phyloP scores from a whole-genome alignment of 257 asterid species.

The Linaria vulgaris region DNA sequence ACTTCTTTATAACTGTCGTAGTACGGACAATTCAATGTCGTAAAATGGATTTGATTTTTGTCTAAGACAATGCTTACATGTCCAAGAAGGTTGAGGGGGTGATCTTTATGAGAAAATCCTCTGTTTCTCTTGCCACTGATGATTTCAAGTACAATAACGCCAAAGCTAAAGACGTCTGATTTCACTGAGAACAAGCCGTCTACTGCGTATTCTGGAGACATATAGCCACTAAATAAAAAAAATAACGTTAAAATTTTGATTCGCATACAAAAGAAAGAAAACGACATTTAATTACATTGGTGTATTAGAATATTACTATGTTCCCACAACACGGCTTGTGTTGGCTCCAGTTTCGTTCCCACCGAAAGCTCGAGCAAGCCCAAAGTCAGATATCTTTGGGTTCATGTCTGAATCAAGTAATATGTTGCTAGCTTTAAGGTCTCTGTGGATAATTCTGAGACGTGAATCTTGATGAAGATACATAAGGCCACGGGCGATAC shows the following conservation, averaged over 20 bases:
- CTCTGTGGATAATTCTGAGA: constrained; percentile 46
- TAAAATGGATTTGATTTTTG: not conserved
- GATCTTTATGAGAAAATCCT: constrained; percentile 26
- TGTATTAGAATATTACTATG: constrained; percentile 50
- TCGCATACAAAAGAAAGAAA: too few species aligned
- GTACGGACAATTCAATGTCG: not conserved
- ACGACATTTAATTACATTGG: too few species aligned
- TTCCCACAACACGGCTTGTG: constrained; percentile 51
- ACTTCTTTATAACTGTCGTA: not conserved
- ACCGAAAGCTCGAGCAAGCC: constrained; percentile 44
- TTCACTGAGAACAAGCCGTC: too few species aligned
- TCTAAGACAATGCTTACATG: constrained; percentile 27
- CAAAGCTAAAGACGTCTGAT: too few species aligned
- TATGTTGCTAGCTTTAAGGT: constrained; percentile 56
- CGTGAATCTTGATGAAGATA: constrained; percentile 62
- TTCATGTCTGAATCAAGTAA: constrained; percentile 44
- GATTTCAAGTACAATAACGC: too few species aligned
- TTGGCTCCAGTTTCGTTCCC: constrained; percentile 46
- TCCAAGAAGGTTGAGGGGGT: constrained; percentile 45
- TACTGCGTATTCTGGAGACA: too few species aligned
- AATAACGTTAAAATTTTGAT: too few species aligned
- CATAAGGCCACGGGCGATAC: constrained; percentile 49
- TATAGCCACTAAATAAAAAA: too few species aligned
- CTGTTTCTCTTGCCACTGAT: too few species aligned
- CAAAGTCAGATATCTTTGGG: constrained; percentile 64